phyloP scores from a whole-genome alignment of 257 asterid genomes.

The Cruciata laevipes region DNA sequence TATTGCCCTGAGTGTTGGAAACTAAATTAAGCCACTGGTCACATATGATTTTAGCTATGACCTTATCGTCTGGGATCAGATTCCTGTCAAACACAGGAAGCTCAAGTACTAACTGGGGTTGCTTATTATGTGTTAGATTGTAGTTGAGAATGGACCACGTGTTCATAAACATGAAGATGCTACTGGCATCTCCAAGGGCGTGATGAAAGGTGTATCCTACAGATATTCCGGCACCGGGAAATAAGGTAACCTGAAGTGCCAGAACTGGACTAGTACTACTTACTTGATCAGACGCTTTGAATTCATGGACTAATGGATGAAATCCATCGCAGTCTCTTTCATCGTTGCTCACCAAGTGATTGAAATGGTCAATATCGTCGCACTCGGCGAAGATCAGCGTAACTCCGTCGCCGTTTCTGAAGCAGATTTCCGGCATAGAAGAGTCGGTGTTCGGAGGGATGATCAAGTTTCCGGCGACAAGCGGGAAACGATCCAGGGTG shows the following conservation, averaged over 20 bases:
- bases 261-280: not conserved
- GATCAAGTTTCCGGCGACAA: slow-evolving; percentile 33
- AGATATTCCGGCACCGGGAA: not conserved
- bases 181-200: not conserved
- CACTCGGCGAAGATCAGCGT: not conserved
- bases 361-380: not conserved
- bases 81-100: not conserved
- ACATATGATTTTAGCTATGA: not conserved
- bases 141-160: not conserved
- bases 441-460: slow-evolving; percentile 15
- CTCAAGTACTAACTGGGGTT: too few relatives aligned
- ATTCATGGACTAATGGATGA: not conserved
- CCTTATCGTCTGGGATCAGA: not conserved
- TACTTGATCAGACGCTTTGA: not conserved
- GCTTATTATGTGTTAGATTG: not conserved
- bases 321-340: not conserved
- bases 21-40: not conserved
- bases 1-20: too few relatives aligned
- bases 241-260: not conserved
- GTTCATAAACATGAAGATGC: not conserved
- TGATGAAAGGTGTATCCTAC: not conserved
- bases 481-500: slow-evolving; percentile 25
- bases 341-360: not conserved
- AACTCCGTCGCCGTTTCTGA: slow-evolving; percentile 16
- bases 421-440: slow-evolving; percentile 18